Percentiles rank a stretch among this genome's conserved stretches.
phyloP scores from a whole-genome alignment of 345 rosid genomes.

The Acer saccharum region DNA sequence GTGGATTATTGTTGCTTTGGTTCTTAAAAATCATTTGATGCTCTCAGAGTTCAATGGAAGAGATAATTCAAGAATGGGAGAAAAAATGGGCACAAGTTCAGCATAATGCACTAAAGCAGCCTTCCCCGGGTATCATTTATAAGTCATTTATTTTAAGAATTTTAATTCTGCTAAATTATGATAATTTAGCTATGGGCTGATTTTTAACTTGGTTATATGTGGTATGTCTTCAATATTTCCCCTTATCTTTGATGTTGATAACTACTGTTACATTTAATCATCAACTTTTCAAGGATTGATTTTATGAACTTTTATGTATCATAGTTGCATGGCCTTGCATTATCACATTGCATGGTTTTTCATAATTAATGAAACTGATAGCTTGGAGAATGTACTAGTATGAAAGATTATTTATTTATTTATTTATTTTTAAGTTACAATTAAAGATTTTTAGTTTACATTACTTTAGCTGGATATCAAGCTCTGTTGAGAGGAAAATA shows the following conservation, averaged over 20 bases:
- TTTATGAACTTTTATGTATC: not conserved
- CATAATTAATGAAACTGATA: not conserved
- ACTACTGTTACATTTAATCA: not conserved
- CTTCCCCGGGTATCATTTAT: conserved; percentile 69
- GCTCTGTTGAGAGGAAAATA: not conserved
- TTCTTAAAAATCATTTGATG: conserved; percentile 26
- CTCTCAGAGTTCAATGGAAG: conserved; percentile 73
- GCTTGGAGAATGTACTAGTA: not conserved
- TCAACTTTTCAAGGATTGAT: not conserved
- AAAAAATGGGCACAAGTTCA: conserved; percentile 69
- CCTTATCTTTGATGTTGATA: not conserved
- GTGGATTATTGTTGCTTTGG: not conserved
- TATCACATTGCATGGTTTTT: not conserved
- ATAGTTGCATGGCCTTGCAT: not conserved
- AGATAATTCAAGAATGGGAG: conserved; percentile 69
- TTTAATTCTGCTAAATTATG: not conserved
- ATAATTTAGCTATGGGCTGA: not conserved
- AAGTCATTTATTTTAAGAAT: conserved; percentile 5
- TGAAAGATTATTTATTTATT: too few species aligned
- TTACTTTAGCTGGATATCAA: not conserved
- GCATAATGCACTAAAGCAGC: conserved; percentile 70
- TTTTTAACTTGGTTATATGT: not conserved
- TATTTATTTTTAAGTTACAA: too few species aligned
- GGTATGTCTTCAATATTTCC: not conserved
- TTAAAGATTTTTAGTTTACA: not conserved